Evolutionary conservation across 2,329 filamentous ascomycete species (phyloP).

Genomic region (Fusarium proliferatum): DNA sequence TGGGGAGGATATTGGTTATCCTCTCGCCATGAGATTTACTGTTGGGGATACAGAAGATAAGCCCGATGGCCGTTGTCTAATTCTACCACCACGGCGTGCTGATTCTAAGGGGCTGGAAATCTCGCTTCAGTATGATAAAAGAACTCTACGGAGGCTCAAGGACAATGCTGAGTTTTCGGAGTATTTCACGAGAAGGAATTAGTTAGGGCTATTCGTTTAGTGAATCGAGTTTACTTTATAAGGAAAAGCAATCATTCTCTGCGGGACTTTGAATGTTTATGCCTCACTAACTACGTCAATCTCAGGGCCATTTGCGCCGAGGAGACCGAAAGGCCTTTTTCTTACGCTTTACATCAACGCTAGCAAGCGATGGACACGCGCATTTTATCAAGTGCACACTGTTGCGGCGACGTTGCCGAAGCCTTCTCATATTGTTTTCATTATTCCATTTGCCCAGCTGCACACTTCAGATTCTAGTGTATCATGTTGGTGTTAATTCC

Average conservation of each 20-base stretch:
- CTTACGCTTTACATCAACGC: too few relatives aligned
- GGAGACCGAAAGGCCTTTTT: neutral
- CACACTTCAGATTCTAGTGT: neutral
- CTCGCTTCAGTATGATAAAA: neutral
- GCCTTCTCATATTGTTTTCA: neutral
- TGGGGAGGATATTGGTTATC: neutral
- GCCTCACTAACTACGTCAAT: neutral
- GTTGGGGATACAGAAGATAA: neutral
- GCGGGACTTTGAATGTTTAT: neutral
- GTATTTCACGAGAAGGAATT: neutral
- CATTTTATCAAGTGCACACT: too few relatives aligned
- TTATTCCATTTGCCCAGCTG: too few relatives aligned
- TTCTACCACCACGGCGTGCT: neutral
- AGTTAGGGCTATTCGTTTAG: neutral
- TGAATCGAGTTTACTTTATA: neutral
- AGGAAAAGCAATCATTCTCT: neutral
- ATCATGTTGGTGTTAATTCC: neutral
- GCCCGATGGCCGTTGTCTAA: neutral
- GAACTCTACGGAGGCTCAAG: neutral
- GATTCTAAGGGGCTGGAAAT: neutral
- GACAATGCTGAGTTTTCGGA: neutral
- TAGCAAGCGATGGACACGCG: too few relatives aligned
- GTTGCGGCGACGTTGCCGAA: neutral
- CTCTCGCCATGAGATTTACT: neutral
- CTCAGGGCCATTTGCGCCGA: accelerated